Conservation (phyloP, 2,329 filamentous ascomycete genomes). For the Alternaria arbusti region DNA sequence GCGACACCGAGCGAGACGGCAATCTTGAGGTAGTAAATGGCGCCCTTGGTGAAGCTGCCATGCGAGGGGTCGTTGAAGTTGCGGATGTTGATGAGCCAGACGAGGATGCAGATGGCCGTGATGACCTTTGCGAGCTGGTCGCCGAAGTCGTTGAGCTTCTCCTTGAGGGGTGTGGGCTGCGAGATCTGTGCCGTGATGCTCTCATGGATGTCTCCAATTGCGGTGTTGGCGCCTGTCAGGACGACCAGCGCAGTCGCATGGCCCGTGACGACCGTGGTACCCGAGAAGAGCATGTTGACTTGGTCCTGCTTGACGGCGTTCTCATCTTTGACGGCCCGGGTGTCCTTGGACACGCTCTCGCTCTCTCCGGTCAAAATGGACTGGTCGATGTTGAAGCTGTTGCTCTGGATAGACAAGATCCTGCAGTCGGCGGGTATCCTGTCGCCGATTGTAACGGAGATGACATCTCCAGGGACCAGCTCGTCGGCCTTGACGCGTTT, state of each 20-base stretch:
- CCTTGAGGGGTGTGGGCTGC: slow-evolving; percentile 94
- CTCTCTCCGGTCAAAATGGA: slow-evolving; percentile 97
- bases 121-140: slow-evolving; percentile 97
- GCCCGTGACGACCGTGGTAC: slow-evolving; percentile 94
- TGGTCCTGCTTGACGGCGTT: slow-evolving; percentile 97
- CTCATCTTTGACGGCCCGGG: slow-evolving; percentile 70
- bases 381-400: slow-evolving; percentile 96
- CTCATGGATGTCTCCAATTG: slow-evolving; percentile 98
- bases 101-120: slow-evolving; percentile 91
- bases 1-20: slow-evolving; percentile 97
- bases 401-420: slow-evolving; percentile 88
- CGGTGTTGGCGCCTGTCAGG: slow-evolving; percentile 85
- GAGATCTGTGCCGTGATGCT: slow-evolving; percentile 98
- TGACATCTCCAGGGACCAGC: slow-evolving; percentile 90
- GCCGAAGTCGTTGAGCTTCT: slow-evolving; percentile 98
- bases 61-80: slow-evolving; percentile 96
- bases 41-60: slow-evolving; percentile 92
- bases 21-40: slow-evolving; percentile 99
- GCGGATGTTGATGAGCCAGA: slow-evolving; percentile 98
- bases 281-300: slow-evolving; percentile 97
- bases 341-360: slow-evolving; percentile 92
- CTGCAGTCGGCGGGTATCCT: slow-evolving; percentile 95
- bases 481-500: slow-evolving; percentile 93
- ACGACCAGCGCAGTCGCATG: slow-evolving; percentile 91
- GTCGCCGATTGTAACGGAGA: slow-evolving; percentile 87